These are phyloP conservation scores for Aspergillus biplanus DNA, from an alignment of 495 filamentous ascomycete genomes.

Conservation along the genomic window DNA sequence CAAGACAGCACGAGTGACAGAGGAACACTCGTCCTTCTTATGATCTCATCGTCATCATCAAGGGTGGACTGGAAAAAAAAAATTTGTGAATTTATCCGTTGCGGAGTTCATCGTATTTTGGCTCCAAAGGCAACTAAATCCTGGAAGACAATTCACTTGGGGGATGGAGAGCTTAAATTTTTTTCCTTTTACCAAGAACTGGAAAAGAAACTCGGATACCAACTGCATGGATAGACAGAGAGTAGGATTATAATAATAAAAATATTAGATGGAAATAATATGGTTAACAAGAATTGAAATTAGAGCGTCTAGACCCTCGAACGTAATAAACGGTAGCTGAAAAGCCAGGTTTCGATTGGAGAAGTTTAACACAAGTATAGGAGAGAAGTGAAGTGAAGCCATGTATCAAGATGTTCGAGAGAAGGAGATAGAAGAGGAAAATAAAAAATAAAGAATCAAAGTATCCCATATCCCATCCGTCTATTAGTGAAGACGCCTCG, in stretches of 20 bases:
- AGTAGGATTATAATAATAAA: neutral
- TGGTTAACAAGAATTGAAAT: slow-evolving; percentile 12
- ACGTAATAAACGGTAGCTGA: slow-evolving; percentile 25
- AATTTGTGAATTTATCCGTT: too few relatives aligned
- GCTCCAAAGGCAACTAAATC: too few relatives aligned
- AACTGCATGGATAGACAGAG: too few relatives aligned
- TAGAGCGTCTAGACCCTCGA: slow-evolving; percentile 8
- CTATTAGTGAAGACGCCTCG: slow-evolving; percentile 42
- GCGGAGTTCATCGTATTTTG: too few relatives aligned
- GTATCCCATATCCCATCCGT: slow-evolving; percentile 32
- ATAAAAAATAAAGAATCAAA: slow-evolving; percentile 23
- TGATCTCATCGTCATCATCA: too few relatives aligned
- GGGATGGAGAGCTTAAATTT: too few relatives aligned
- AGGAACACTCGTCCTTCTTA: too few relatives aligned
- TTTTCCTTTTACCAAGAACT: too few relatives aligned
- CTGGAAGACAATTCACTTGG: too few relatives aligned
- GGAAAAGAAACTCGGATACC: too few relatives aligned
- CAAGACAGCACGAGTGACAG: too few relatives aligned
- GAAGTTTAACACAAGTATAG: slow-evolving; percentile 10
- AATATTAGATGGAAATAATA: neutral
- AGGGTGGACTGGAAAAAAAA: too few relatives aligned
- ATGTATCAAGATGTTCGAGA: neutral
- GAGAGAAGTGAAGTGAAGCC: slow-evolving; percentile 14
- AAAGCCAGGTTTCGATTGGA: slow-evolving; percentile 18
- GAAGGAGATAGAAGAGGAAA: slow-evolving; percentile 15